Percentiles rank a stretch among this genome's conserved stretches.
Evolutionary conservation across 139 green algal genomes (phyloP).

Genomic region (Micractinium conductrix): DNA sequence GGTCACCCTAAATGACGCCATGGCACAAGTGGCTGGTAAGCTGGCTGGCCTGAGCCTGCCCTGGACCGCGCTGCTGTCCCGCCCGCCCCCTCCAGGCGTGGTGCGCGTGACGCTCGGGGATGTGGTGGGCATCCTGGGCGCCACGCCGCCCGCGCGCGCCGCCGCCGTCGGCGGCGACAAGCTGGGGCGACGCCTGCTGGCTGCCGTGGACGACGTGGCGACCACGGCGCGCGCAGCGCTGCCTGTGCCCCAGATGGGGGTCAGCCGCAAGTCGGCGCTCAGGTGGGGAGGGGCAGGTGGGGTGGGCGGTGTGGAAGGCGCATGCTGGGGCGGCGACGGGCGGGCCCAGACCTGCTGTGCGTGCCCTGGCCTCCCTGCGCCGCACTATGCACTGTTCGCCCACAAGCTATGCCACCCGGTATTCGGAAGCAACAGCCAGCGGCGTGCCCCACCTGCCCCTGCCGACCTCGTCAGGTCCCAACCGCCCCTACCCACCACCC

Average conservation of each 20-base stretch:
- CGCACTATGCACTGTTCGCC: too few relatives aligned
- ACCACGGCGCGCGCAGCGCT: background rate
- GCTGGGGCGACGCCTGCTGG: background rate
- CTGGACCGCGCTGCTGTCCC: background rate
- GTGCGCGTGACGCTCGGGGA: slow-evolving; percentile 4
- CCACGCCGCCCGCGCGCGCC: background rate
- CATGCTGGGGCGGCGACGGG: too few relatives aligned
- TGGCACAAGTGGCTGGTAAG: background rate
- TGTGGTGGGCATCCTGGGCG: slow-evolving; percentile 2
- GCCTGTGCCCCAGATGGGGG: slow-evolving; percentile 19
- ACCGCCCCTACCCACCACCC: background rate
- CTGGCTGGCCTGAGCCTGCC: background rate
- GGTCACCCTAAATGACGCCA: slow-evolving; percentile 9
- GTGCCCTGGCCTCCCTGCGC: too few relatives aligned
- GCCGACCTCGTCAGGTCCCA: background rate
- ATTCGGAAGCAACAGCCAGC: too few relatives aligned
- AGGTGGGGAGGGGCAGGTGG: background rate
- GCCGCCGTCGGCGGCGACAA: background rate
- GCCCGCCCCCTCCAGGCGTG: background rate
- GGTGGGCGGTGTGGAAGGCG: too few relatives aligned
- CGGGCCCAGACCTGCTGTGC: too few relatives aligned
- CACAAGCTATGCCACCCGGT: too few relatives aligned
- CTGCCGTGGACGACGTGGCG: background rate
- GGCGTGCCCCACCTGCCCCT: background rate
- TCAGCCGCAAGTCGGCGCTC: slow-evolving; percentile 30